Base-by-base conservation (phyloP, 768 basidiomycete genomes). In the Mrakia gelida region DNA sequence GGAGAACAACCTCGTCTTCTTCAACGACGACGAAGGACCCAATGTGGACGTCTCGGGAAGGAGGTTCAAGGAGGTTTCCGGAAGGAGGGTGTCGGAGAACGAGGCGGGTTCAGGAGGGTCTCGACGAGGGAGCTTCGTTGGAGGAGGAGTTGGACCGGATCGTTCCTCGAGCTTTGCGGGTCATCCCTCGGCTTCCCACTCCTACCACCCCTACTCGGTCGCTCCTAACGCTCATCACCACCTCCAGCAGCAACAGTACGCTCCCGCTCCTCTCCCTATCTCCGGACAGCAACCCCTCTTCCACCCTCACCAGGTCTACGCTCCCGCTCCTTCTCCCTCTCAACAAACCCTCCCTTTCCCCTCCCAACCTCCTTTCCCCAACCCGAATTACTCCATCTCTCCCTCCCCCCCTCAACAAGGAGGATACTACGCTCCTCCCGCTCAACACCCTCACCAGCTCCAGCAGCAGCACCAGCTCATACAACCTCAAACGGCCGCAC, bases 341-440 rank as follows among this genome's bases (percentile, higher is more conserved):
- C 71, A 71, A 26, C 43, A 71, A 71, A 18, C 71, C 26, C 38
- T 45, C 28, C 52, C 41, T 30, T 71, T 71, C 71, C 71, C 71
- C 38, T 38, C 38, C 9, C 41, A 65, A 65, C 63, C 63, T 32
- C 63, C 63, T 30, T 65, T 65, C 63, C 63, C 63, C 63, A 38
- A 32, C 30, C 32, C 63, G 7, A 65, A 65, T 32, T 65, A 65
- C 63, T 21, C 63, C 8, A 34, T 21, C 63, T 21, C 30, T 13
- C 11, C 18, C 16, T 32, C 0, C 30, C 32, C 63, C 30, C 5
- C 34, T 38, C 34, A 65, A 13, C 63, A 59, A 28, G 59, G 59
- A 59, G 59, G 30, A 9, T 32, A 65, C 63, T 38, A 65, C 30
- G 30, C 63, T 38, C 63, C 30, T 30, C 28, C 16, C 16, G 7